Base-by-base conservation (phyloP, 2,329 filamentous ascomycete genomes). In the Aspergillus japonicus region DNA sequence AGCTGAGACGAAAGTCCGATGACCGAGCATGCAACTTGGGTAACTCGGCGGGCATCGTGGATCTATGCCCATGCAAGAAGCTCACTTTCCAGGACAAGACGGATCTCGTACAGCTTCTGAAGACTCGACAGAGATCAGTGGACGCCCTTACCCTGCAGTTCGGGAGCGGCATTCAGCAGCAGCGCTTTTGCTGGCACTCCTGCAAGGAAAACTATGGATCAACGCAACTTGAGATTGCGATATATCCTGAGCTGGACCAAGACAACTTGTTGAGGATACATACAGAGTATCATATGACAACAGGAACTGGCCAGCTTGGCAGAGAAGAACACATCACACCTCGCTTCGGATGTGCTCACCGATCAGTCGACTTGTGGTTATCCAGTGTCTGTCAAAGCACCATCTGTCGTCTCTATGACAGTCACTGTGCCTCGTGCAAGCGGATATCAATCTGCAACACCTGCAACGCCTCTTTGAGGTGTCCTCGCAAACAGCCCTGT, bases 21-120 rank as follows among this genome's bases (percentile, higher is more conserved):
- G 62, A 62, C 24, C 71, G 75, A 33, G 65, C 65, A 14, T 77
- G 75, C 56, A 69, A 71, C 42, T 50, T 77, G 50, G 75, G 75
- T 12, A 68, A 68, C 7, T 58, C 71, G 16, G 74, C 75, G 19
- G 75, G 75, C 5, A 64, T 77, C 47, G 73, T 77, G 44, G 75
- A 77, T 47, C 54, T 77, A 29, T 77, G 75, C 54, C 75, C 75
- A 10, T 77, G 75, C 70, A 74, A 72, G 55, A 77, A 77, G 61
- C 57, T 77, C 58, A 77, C 75, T 0, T 77, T 73, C 58, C 71
- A 68, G 5, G 75, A 76, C 58, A 77, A 74, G 57, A 54, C 72
- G 48, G 71, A 76, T 19, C 68, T 77, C 2, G 57, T 71, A 6
- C 69, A 76, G n/a, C 66, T 73, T 12, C 48, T 77, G 31, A 67